Evolutionary conservation across 257 asterid species (phyloP), one percentile per base, ranked within the genome.

Genomic region (Jacaranda copaia): DNA sequence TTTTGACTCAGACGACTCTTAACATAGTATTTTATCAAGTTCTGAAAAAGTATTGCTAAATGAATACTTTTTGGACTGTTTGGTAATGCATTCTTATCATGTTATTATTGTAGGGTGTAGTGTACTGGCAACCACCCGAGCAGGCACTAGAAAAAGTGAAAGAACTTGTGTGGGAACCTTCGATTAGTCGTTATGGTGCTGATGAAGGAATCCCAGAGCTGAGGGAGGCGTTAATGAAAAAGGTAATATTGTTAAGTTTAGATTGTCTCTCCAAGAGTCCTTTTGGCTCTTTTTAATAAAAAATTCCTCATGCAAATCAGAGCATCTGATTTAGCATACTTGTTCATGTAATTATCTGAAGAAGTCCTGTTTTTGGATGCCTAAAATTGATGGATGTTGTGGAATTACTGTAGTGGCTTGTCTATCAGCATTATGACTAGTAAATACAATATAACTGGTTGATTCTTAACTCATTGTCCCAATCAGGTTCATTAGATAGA

Each of bases 131-230:
- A 81, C 99, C 99, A 62, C 99, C 99, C 9, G 88, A 87, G 42
- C 78, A 69, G 79, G 99, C 98, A 48, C 84, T 96, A 55, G 91
- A 93, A 32, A 92, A 92, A 72, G 97, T 88, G 80, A 90, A 89
- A 80, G 68, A 88, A 76, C 84, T 88, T 51, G 88, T 96, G 12
- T 90, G 92, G 93, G 98, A 91, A 25, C 99, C 99, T 78, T 87
- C 94, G 42, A 64, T 93, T 61, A 92, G 99, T 81, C 76, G 93
- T 43, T 96, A 96, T 80, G 99, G 98, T 81, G 92, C 96, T 40
- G 98, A 92, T 82, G 98, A 96, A 76, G 98, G 99, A 61, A 88
- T 96, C 40, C 94, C 96, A 32, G 98, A 96, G 87, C 97, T 96
- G 14, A 86, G 97, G 79, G 90, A 87, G 74, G 96, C 99, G 62